Evolutionary conservation across 2,329 filamentous ascomycete species (phyloP).

Genomic region (Diaporthe citrichinensis): DNA sequence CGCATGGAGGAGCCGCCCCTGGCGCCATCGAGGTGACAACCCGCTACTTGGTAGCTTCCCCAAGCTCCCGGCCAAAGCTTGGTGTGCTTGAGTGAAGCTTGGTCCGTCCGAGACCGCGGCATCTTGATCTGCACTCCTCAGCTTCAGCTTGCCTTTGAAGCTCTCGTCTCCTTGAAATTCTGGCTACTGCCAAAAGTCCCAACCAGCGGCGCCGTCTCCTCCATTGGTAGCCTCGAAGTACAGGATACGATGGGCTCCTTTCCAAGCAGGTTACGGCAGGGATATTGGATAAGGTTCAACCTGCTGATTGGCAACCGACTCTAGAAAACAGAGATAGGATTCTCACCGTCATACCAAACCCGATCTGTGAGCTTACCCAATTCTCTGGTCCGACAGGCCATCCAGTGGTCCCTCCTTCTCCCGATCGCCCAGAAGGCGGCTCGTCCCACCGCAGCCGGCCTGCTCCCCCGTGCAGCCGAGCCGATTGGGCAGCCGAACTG

Average conservation of each 20-base stretch:
- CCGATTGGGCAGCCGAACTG: neutral
- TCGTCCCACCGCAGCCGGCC: neutral
- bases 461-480: neutral
- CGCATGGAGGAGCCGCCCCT: neutral
- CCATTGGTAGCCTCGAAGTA: neutral
- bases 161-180: neutral
- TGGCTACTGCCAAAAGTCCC: neutral
- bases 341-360: neutral
- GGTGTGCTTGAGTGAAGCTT: neutral
- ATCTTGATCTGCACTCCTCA: neutral
- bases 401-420: neutral
- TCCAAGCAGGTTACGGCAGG: neutral
- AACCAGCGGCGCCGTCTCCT: neutral
- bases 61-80: neutral
- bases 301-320: slow-evolving; percentile 11
- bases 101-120: neutral
- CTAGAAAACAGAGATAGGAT: neutral
- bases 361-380: neutral
- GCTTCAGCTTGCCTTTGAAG: neutral
- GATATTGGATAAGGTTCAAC: neutral
- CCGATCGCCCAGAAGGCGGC: neutral
- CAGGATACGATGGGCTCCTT: neutral
- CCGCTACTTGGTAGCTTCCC: neutral
- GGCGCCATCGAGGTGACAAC: neutral
- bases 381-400: neutral